A percentile compares a stretch with the other conserved stretches of the same genome.
phyloP scores from a whole-genome alignment of 2,329 filamentous ascomycete species.

The Diaporthe australafricana region DNA sequence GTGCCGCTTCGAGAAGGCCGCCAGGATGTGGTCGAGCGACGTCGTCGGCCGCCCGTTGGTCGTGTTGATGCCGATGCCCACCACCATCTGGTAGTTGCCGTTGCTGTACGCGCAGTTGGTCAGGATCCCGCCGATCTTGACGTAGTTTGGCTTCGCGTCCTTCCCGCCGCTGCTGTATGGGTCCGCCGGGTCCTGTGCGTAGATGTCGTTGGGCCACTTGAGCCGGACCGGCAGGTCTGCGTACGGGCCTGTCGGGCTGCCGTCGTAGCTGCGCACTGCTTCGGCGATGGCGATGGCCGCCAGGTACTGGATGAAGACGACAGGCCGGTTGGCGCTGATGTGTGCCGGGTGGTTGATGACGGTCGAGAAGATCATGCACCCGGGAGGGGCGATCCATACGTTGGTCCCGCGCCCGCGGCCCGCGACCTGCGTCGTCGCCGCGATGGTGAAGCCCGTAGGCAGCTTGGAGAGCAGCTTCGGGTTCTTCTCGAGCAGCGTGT shows the following conservation, averaged over 20 bases:
- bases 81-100: slow-evolving; percentile 83
- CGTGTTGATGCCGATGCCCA: slow-evolving; percentile 89
- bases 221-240: slow-evolving; percentile 81
- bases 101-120: slow-evolving; percentile 87
- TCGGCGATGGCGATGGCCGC: slow-evolving; percentile 88
- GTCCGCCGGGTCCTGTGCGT: slow-evolving; percentile 70
- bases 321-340: slow-evolving; percentile 77
- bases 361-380: slow-evolving; percentile 87
- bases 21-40: slow-evolving; percentile 80
- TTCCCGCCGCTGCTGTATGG: slow-evolving; percentile 12
- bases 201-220: slow-evolving; percentile 99
- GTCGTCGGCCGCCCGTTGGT: slow-evolving; percentile 88
- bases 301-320: slow-evolving; percentile 95
- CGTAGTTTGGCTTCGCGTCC: slow-evolving; percentile 64
- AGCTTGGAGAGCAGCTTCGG: slow-evolving; percentile 79
- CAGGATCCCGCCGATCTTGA: slow-evolving; percentile 94
- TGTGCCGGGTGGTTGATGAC: slow-evolving; percentile 85
- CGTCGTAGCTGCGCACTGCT: slow-evolving; percentile 83
- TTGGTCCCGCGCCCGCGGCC: slow-evolving; percentile 91
- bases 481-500: slow-evolving; percentile 95
- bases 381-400: slow-evolving; percentile 93
- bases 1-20: slow-evolving; percentile 46
- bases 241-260: slow-evolving; percentile 65
- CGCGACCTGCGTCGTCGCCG: slow-evolving; percentile 88
- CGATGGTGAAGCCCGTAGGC: slow-evolving; percentile 87